phyloP scores from a whole-genome alignment of 139 green algal species.

The Auxenochlorella pyrenoidosa region DNA sequence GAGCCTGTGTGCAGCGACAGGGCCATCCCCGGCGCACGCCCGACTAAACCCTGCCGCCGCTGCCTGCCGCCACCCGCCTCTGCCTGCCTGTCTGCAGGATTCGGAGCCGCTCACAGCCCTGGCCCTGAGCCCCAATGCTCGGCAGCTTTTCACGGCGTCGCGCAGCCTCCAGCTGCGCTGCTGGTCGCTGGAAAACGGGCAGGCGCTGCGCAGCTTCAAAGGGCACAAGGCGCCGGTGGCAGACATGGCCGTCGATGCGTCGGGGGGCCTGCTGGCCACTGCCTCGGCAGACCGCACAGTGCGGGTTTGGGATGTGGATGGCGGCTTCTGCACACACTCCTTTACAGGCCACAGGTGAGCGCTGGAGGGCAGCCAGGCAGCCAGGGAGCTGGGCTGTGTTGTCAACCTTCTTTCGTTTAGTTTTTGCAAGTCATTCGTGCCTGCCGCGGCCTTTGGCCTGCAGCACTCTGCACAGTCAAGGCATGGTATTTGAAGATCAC shows the following conservation, averaged over 20 bases:
- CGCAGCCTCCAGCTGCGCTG: slow-evolving; percentile 77
- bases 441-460: slow-evolving; percentile 2
- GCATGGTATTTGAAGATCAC: slow-evolving; percentile 34
- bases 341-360: slow-evolving; percentile 84
- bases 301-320: slow-evolving; percentile 81
- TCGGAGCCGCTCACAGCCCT: slow-evolving; percentile 90
- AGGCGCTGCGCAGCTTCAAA: slow-evolving; percentile 67
- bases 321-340: slow-evolving; percentile 90
- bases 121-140: slow-evolving; percentile 76
- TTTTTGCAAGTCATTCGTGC: not conserved
- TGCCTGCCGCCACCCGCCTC: not conserved
- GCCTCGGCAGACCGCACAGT: slow-evolving; percentile 77
- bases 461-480: not conserved
- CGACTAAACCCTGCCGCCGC: not conserved
- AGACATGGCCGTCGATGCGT: slow-evolving; percentile 81
- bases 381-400: too few species aligned
- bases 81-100: slow-evolving; percentile 63
- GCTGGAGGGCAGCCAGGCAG: too few species aligned
- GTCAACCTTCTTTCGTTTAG: not conserved
- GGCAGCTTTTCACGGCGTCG: slow-evolving; percentile 77
- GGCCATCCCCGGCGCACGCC: not conserved
- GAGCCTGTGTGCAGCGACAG: too few species aligned
- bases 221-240: slow-evolving; percentile 82
- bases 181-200: slow-evolving; percentile 70
- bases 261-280: slow-evolving; percentile 83